Evolutionary conservation across 1,139 yeast species (phyloP), one percentile per base, ranked within the genome.

Genomic region (Pichia sp.): DNA sequence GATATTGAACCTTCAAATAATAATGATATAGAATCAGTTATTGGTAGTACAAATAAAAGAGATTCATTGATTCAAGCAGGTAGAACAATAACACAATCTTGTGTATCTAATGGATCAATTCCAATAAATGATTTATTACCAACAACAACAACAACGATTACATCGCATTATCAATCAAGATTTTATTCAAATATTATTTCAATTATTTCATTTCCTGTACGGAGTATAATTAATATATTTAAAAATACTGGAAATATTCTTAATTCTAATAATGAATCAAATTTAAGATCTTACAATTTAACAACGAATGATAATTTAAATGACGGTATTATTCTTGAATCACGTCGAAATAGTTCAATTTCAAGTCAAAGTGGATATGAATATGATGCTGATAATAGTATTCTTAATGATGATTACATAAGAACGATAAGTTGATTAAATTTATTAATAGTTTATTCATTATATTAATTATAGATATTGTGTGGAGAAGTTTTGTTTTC

Each of bases 361-460:
- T n/a, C n/a, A n/a, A n/a, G n/a, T n/a, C n/a, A n/a, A 25, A 54
- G 57, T 10, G 60, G 60, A 4, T 53, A 50, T 22, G 49, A 55
- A 2, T 58, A 56, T 39, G 63, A 59, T 37, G 51, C 53, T 10
- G 62, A 59, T 42, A 57, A 58, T 37, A 45, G 55, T 22, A 40
- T 59, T 9, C 43, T 59, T 4, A 47, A 55, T 12, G 62, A 59
- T 32, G 62, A 59, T 25, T 60, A 56, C 23, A 52, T 59, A 22
- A 49, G 51, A 52, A 41, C 43, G 32, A 55, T 57, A 20, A 29
- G 30, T 48, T 33, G 41, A 41, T 32, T 26, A 6, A 6, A 26
- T 26, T 6, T 6, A 26, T 6, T 26, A 6, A 26, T 6, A 26
- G n/a, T n/a, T n/a, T n/a, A n/a, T n/a, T 26, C 8, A 26, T 26